phyloP scores from a whole-genome alignment of 257 asterid species.

The Lycium barbarum region DNA sequence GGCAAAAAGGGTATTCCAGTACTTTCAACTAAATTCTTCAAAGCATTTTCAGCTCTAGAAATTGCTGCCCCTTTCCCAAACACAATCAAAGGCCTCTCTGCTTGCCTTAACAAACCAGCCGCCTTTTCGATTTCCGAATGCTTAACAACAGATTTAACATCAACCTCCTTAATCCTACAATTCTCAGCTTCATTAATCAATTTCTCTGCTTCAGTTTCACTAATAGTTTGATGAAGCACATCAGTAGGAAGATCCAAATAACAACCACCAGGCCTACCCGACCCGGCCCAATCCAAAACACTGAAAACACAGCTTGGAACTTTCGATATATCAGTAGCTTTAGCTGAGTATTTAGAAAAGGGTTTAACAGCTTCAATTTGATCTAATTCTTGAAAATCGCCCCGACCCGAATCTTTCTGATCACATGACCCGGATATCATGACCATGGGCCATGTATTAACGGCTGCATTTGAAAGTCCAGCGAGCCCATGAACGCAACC shows the following conservation, averaged over 20 bases:
- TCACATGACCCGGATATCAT: slow-evolving; percentile 91
- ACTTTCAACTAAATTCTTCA: slow-evolving; percentile 62
- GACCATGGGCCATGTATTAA: slow-evolving; percentile 88
- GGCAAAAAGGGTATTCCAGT: slow-evolving; percentile 91
- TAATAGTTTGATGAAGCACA: slow-evolving; percentile 70
- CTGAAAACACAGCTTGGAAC: slow-evolving; percentile 70
- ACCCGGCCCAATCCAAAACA: slow-evolving; percentile 60
- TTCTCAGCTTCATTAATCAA: slow-evolving; percentile 59
- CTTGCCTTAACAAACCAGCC: slow-evolving; percentile 66
- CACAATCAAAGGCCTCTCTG: slow-evolving; percentile 89
- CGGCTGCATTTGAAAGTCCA: slow-evolving; percentile 86
- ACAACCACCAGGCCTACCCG: slow-evolving; percentile 86
- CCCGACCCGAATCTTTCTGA: slow-evolving; percentile 72
- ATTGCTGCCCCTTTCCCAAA: slow-evolving; percentile 91
- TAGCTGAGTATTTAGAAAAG: slow-evolving; percentile 74
- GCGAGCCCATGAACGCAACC: slow-evolving; percentile 97
- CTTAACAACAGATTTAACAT: slow-evolving; percentile 49
- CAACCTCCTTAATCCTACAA: slow-evolving; percentile 43
- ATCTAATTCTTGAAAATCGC: slow-evolving; percentile 91
- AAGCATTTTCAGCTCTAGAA: slow-evolving; percentile 68
- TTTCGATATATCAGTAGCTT: slow-evolving; percentile 64
- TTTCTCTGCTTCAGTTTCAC: slow-evolving; percentile 62
- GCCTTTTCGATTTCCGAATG: slow-evolving; percentile 57
- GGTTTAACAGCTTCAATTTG: slow-evolving; percentile 80
- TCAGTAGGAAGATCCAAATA: slow-evolving; percentile 84